These are phyloP conservation scores for Paramecium tetraurelia DNA, from an alignment of 73 alveolate species.

Conservation along the genomic window DNA sequence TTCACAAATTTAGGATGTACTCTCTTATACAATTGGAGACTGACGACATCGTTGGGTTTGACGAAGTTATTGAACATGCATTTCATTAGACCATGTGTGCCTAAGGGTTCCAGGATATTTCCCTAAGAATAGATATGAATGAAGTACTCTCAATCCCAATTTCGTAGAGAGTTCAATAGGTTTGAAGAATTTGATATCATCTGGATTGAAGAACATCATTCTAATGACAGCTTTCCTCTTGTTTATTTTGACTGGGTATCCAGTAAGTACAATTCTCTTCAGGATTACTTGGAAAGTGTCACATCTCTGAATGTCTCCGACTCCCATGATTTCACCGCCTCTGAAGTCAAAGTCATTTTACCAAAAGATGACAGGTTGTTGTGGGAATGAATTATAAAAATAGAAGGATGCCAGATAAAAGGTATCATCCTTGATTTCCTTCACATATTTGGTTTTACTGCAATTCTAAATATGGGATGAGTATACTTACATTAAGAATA, in stretches of 20 bases:
- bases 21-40: slow-evolving; percentile 94
- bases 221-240: slow-evolving; percentile 96
- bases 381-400: slow-evolving; percentile 84
- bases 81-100: slow-evolving; percentile 99
- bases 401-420: slow-evolving; percentile 81
- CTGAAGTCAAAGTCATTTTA: slow-evolving; percentile 72
- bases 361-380: slow-evolving; percentile 83
- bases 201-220: slow-evolving; percentile 94
- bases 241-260: slow-evolving; percentile 98
- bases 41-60: slow-evolving; percentile 94
- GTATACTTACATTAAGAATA: slow-evolving; percentile 43
- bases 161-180: slow-evolving; percentile 99
- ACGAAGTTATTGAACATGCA: slow-evolving; percentile 96
- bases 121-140: not conserved
- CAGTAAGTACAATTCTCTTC: slow-evolving; percentile 98
- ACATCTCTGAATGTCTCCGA: slow-evolving; percentile 84
- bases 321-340: slow-evolving; percentile 76
- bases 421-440: slow-evolving; percentile 79
- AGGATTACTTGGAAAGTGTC: slow-evolving; percentile 93
- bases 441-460: slow-evolving; percentile 85
- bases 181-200: slow-evolving; percentile 91
- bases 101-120: slow-evolving; percentile 89
- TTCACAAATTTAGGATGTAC: slow-evolving; percentile 78
- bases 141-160: slow-evolving; percentile 87
- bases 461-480: slow-evolving; percentile 47